Evolutionary conservation across 345 rosid genomes (phyloP).

Genomic region (Populus deltoides): DNA sequence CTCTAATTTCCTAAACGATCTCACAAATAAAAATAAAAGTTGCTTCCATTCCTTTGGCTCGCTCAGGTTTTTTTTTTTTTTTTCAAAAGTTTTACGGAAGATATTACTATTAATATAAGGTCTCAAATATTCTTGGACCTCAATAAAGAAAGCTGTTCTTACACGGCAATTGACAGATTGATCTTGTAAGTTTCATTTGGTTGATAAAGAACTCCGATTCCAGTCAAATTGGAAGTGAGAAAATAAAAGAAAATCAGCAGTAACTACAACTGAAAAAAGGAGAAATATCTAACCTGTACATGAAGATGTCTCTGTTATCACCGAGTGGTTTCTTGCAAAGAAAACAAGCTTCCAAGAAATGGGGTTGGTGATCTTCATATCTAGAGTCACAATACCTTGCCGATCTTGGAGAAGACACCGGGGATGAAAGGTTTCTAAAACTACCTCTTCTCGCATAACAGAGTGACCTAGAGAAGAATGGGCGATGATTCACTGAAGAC

Average conservation of each 20-base stretch:
- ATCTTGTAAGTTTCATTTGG: background rate
- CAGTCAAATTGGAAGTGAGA: background rate
- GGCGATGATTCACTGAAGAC: conserved; percentile 39
- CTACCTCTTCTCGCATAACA: conserved; percentile 42
- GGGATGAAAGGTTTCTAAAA: conserved; percentile 34
- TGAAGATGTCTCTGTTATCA: conserved; percentile 68
- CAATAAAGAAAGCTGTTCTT: no score
- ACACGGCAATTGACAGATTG: background rate
- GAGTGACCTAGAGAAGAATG: conserved; percentile 34
- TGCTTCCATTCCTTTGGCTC: no score
- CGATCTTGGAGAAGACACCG: conserved; percentile 54
- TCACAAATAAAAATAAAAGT: no score
- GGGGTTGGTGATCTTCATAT: conserved; percentile 54
- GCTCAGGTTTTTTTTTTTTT: no score
- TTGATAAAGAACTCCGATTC: background rate
- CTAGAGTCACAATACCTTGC: conserved; percentile 63
- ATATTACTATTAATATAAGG: no score
- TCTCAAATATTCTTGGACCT: no score
- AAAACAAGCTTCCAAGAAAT: conserved; percentile 69
- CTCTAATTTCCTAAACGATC: background rate
- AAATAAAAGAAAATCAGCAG: background rate
- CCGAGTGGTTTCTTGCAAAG: conserved; percentile 69
- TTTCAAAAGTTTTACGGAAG: no score
- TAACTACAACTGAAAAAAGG: background rate
- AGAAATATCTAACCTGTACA: conserved; percentile 57